phyloP scores from a whole-genome alignment of 768 basidiomycete species.

The Galerina marginata region DNA sequence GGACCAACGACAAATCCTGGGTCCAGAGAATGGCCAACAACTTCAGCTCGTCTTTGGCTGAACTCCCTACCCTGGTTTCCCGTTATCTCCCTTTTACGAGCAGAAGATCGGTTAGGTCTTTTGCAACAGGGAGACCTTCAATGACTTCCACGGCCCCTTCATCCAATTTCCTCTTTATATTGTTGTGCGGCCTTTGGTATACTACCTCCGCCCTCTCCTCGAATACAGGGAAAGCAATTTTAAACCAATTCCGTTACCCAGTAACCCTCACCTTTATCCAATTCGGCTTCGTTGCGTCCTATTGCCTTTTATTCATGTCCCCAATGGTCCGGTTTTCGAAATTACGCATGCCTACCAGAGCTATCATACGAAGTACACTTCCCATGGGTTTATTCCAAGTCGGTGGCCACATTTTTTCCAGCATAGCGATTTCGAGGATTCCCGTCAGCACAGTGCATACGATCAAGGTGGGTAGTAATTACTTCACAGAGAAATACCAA shows the following conservation, averaged over 20 bases:
- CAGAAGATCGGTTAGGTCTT: constrained; percentile 31
- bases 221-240: constrained; percentile 95
- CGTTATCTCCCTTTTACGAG: constrained; percentile 30
- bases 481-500: neutral
- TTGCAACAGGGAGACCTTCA: constrained; percentile 29
- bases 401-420: constrained; percentile 96
- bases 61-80: constrained; percentile 28
- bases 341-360: constrained; percentile 71
- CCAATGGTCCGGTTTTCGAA: constrained; percentile 70
- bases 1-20: constrained; percentile 39
- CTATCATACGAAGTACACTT: constrained; percentile 78
- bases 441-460: constrained; percentile 98
- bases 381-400: constrained; percentile 99
- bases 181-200: constrained; percentile 93
- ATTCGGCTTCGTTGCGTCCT: constrained; percentile 91
- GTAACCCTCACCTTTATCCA: constrained; percentile 98
- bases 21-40: constrained; percentile 28
- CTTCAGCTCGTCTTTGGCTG: constrained; percentile 30
- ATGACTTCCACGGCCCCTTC: constrained; percentile 37
- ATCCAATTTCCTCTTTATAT: constrained; percentile 61
- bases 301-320: constrained; percentile 85
- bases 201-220: constrained; percentile 90
- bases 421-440: constrained; percentile 95
- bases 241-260: constrained; percentile 92
- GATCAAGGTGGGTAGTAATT: constrained; percentile 77